These are phyloP conservation scores for Arxiozyma slooffiae DNA, from an alignment of 1,139 yeast species.

Conservation along the genomic window DNA sequence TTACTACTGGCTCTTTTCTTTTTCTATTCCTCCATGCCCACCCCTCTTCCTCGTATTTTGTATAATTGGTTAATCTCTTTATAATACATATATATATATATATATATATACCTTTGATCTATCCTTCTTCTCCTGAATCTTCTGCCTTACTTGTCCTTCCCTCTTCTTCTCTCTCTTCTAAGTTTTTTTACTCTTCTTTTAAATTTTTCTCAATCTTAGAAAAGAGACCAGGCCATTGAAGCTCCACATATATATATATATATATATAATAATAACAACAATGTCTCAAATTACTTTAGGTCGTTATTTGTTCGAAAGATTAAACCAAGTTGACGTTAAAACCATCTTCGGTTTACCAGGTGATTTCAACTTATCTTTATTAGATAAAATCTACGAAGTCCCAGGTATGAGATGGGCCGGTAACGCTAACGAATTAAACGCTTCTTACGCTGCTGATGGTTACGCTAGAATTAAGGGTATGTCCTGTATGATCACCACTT, in stretches of 20 bases:
- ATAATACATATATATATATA: no score
- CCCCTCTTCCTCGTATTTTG: no score
- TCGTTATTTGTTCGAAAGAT: conserved; percentile 52
- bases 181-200: no score
- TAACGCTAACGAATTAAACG: conserved; percentile 62
- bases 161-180: neutral
- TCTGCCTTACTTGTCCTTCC: neutral
- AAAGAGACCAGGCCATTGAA: conserved; percentile 1
- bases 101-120: conserved; percentile 2
- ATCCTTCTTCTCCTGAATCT: conserved; percentile 1
- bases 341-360: conserved; percentile 65
- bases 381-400: conserved; percentile 56
- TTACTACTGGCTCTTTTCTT: no score
- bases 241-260: conserved; percentile 1
- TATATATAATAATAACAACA: no score
- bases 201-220: neutral
- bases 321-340: conserved; percentile 40
- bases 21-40: no score
- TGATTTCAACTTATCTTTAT: conserved; percentile 55
- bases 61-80: no score
- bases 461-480: conserved; percentile 58
- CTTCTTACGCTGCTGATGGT: conserved; percentile 65
- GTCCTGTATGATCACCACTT: conserved; percentile 54
- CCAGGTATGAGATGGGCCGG: conserved; percentile 58
- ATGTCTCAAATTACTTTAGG: conserved; percentile 44